phyloP scores from a whole-genome alignment of 495 filamentous ascomycete species.

The Daldinia childiae region DNA sequence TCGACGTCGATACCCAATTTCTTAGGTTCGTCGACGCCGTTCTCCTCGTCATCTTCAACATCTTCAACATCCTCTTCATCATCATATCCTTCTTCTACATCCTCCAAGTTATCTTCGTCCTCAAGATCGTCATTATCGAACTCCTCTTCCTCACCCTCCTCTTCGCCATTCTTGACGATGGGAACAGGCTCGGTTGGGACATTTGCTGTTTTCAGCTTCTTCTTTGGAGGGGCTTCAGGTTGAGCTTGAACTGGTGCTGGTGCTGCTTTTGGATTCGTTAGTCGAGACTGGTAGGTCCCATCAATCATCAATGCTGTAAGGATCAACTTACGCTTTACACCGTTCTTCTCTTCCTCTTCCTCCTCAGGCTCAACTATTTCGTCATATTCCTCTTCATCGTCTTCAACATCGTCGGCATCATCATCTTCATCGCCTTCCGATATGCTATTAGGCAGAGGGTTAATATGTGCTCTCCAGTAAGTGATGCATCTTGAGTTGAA shows the following conservation, averaged over 20 bases:
- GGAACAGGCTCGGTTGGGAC: conserved; percentile 43
- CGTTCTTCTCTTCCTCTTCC: conserved; percentile 41
- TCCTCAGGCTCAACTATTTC: conserved; percentile 45
- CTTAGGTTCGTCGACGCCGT: conserved; percentile 44
- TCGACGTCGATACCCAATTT: conserved; percentile 51
- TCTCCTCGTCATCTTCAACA: conserved; percentile 33
- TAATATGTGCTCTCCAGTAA: conserved; percentile 7
- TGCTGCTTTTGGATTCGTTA: conserved; percentile 25
- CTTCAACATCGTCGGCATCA: conserved; percentile 53
- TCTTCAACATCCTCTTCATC: conserved; percentile 51
- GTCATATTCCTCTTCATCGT: conserved; percentile 51
- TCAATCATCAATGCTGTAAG: background rate
- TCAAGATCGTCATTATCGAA: conserved; percentile 43
- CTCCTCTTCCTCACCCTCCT: conserved; percentile 46
- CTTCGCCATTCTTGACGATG: conserved; percentile 46
- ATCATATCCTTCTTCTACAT: conserved; percentile 49
- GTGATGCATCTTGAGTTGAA: background rate
- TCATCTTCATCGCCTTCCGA: conserved; percentile 51
- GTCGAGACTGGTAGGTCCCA: background rate
- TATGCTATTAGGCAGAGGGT: conserved; percentile 28
- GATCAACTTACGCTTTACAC: conserved; percentile 44
- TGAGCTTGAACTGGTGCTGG: conserved; percentile 10
- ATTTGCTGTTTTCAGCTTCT: conserved; percentile 56
- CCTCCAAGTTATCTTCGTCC: conserved; percentile 47
- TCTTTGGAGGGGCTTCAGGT: conserved; percentile 58